These are phyloP conservation scores for Starmerella roubikii DNA, from an alignment of 805 yeast species.

Conservation along the genomic window DNA sequence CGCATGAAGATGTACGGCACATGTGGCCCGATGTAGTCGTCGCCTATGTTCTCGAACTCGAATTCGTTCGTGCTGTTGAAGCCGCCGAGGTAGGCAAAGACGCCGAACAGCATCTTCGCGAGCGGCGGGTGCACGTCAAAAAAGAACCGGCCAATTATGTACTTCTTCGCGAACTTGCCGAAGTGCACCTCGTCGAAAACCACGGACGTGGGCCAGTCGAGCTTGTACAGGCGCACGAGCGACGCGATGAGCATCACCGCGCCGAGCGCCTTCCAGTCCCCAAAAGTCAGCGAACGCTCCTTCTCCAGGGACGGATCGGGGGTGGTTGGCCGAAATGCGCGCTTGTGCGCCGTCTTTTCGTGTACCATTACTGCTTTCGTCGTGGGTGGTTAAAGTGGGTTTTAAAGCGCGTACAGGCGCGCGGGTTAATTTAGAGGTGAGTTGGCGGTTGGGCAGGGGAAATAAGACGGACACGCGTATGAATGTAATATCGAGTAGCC, in stretches of 20 bases:
- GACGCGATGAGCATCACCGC: constrained; percentile 39
- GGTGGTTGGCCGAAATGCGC: constrained; percentile 22
- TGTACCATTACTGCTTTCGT: no score
- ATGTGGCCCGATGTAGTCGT: constrained; percentile 27
- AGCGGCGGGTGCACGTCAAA: constrained; percentile 66
- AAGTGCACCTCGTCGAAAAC: constrained; percentile 91
- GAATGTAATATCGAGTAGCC: no score
- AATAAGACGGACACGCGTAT: no score
- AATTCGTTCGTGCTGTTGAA: constrained; percentile 38
- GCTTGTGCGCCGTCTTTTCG: constrained; percentile 7
- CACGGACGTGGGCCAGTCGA: constrained; percentile 62
- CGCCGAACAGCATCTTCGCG: constrained; percentile 44
- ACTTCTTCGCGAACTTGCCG: constrained; percentile 89
- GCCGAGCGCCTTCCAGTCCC: constrained; percentile 21
- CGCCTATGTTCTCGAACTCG: constrained; percentile 33
- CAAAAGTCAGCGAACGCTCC: constrained; percentile 15
- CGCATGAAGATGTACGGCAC: constrained; percentile 47
- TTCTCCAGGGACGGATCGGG: constrained; percentile 19
- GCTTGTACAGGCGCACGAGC: constrained; percentile 44
- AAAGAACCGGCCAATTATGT: constrained; percentile 49
- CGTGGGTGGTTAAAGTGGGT: no score
- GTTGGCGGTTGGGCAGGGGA: no score
- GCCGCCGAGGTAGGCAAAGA: constrained; percentile 39
- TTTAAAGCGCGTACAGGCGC: no score
- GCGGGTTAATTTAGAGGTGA: no score